Evolutionary conservation across 1,284 basidiomycete species (phyloP), one percentile per base, ranked within the genome.

Genomic region (Inonotus obliquus): DNA sequence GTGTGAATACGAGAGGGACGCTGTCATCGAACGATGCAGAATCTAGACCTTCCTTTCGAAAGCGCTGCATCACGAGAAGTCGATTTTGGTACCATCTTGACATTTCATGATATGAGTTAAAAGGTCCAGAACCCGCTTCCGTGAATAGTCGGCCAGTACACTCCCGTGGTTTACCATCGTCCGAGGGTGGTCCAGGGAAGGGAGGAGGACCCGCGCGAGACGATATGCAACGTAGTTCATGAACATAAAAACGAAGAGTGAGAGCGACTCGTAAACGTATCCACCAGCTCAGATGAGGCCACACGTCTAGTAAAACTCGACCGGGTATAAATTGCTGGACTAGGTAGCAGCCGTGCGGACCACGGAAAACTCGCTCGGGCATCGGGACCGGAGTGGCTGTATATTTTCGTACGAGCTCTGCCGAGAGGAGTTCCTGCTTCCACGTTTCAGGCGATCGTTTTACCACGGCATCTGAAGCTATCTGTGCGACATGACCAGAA

Each of bases 1-100:
- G 73, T 0, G 65, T 66, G 53, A 73, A 65, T 4, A 74, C 72
- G 7, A 75, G 65, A 1, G 70, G 70, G 27, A 53, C 63, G 10
- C 66, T 67, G 45, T 67, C 64, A 64, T 69, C 70, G 58, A 72
- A 71, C 25, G 37, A 35, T n/a, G 9, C 25, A 23, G 13, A 44
- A 17, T 41, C 54, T 9, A 23, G 27, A 44, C 11, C 17, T 21
- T 44, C 41, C 5, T 44, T 21, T 14, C 41, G 41, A 17, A n/a
- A 44, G 7, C 17, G 41, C 19, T 44, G 41, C 41, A 44, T 44
- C 17, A 17, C 17, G 10, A 44, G 41, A 11, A 44, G 41, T 44
- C 41, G 41, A 44, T 44, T 44, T 44, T 21, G 41, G 41, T 14
- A 44, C 41, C 41, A 44, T 44, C 41, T 11, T 17, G 41, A 44